phyloP scores from a whole-genome alignment of 2,329 filamentous ascomycete genomes.

The Incumbomyces delicatus region DNA sequence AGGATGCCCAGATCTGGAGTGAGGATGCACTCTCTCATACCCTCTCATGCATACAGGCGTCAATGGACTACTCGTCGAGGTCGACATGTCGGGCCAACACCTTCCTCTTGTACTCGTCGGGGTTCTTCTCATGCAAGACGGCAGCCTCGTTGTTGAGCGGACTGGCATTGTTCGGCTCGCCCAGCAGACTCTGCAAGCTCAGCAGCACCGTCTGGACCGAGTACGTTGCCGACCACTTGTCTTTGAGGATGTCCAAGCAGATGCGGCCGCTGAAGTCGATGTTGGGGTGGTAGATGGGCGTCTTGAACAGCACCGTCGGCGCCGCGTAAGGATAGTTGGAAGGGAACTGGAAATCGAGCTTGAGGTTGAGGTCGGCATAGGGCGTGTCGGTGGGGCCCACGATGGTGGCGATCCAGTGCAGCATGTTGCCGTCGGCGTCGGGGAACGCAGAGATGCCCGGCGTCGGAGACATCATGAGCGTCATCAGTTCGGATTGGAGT shows the following conservation, averaged over 20 bases:
- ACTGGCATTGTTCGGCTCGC: slow-evolving; percentile 94
- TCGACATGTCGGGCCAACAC: slow-evolving; percentile 56
- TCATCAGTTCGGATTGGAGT: slow-evolving; percentile 94
- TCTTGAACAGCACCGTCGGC: slow-evolving; percentile 91
- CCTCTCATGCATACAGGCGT: no score
- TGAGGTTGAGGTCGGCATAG: slow-evolving; percentile 79
- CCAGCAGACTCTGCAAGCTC: slow-evolving; percentile 87
- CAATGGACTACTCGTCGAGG: slow-evolving; percentile 38
- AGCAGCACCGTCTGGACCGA: slow-evolving; percentile 89
- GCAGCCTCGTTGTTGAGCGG: slow-evolving; percentile 94
- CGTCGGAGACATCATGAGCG: slow-evolving; percentile 90
- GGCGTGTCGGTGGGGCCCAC: slow-evolving; percentile 83
- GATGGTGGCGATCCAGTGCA: slow-evolving; percentile 90
- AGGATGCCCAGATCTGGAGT: no score
- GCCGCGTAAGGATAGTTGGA: slow-evolving; percentile 86
- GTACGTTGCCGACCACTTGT: slow-evolving; percentile 97
- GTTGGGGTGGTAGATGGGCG: slow-evolving; percentile 97
- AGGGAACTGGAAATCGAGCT: slow-evolving; percentile 85
- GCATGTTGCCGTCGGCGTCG: slow-evolving; percentile 76
- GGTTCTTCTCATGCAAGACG: slow-evolving; percentile 86
- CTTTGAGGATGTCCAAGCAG: slow-evolving; percentile 95
- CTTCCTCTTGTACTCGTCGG: slow-evolving; percentile 72
- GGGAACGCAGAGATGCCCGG: slow-evolving; percentile 94
- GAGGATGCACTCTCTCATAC: no score
- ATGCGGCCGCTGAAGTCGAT: slow-evolving; percentile 96